Evolutionary conservation across 371 early-diverging fungal genomes (phyloP).

Genomic region (Circinella minor): DNA sequence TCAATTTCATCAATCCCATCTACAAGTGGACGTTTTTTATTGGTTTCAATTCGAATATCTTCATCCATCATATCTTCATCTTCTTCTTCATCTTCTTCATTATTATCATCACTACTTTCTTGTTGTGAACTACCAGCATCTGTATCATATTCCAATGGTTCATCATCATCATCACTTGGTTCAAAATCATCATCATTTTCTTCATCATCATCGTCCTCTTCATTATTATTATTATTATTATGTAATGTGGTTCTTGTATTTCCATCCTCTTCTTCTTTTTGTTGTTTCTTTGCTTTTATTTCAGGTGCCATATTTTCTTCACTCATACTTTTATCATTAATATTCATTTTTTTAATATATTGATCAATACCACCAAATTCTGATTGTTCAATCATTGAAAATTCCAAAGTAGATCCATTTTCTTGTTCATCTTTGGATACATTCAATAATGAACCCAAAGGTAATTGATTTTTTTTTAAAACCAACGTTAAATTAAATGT

Average conservation of each 20-base stretch:
- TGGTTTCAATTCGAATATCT: slow-evolving; percentile 1
- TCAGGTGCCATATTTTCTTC: slow-evolving; percentile 44
- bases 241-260: neutral
- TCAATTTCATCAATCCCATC: slow-evolving; percentile 2
- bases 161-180: slow-evolving; percentile 43
- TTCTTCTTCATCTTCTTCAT: slow-evolving; percentile 20
- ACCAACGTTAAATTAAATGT: slow-evolving; percentile 57
- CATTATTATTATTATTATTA: neutral
- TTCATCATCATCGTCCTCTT: slow-evolving; percentile 32
- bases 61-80: slow-evolving; percentile 19
- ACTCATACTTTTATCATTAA: slow-evolving; percentile 49
- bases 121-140: slow-evolving; percentile 31
- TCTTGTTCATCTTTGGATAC: slow-evolving; percentile 22
- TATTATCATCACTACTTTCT: slow-evolving; percentile 13
- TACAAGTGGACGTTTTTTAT: neutral
- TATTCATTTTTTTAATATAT: slow-evolving; percentile 45
- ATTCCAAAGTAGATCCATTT: slow-evolving; percentile 38
- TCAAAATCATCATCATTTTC: slow-evolving; percentile 37
- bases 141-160: slow-evolving; percentile 49
- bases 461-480: slow-evolving; percentile 13
- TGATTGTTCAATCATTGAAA: slow-evolving; percentile 62
- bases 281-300: slow-evolving; percentile 5
- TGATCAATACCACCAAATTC: slow-evolving; percentile 54
- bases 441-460: slow-evolving; percentile 26
- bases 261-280: too few species aligned